Base-by-base conservation (phyloP, 2,329 filamentous ascomycete genomes). In the Lachnellula occidentalis region DNA sequence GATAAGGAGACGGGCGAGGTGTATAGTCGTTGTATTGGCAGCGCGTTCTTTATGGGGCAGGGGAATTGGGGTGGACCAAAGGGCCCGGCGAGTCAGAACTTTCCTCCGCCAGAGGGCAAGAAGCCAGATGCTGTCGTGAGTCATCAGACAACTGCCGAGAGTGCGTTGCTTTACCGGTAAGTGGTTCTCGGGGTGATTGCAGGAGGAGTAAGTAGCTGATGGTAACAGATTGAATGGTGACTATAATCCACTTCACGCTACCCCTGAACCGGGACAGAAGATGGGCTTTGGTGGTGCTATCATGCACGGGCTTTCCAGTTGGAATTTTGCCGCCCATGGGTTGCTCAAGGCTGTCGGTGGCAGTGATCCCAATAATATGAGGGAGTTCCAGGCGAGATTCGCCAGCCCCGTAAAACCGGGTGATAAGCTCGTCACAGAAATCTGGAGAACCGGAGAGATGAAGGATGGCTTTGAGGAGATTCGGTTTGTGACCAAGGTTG, bases 231-330 rank as follows among this genome's bases (percentile, higher is more conserved):
- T 96, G 49, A 96, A 95, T 65, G 91, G 91, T 61, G 92, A 96
- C 75, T 96, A 96, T 74, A 96, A 96, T 76, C 92, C 91, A 27
- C 83, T 96, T 36, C 91, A 96, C 70, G 90, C 90, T 6, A 88
- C 88, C 17, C 90, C 90, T 12, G 88, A 90, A 73, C 89, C 90
- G 0, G 90, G 90, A 57, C 74, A 82, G 72, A 87, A 90, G 74
- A 95, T 96, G 89, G 91, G 92, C 57, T 96, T 95, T 64, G 89
- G 90, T 27, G 91, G 91, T 34, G 78, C 83, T 63, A 96, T 96
- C 71, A 88, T 95, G 70, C 91, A 96, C 73, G 92, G 92, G 19
- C 77, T 96, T 45, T 95, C 86, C 75, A 89, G 84, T 64, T 96
- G 88, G 86, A 96, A 96, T 74, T 82, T 81, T 54, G 81, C 88